Evolutionary conservation across 768 basidiomycete species (phyloP), one percentile per base, ranked within the genome.

Genomic region (Boletus huronensis): DNA sequence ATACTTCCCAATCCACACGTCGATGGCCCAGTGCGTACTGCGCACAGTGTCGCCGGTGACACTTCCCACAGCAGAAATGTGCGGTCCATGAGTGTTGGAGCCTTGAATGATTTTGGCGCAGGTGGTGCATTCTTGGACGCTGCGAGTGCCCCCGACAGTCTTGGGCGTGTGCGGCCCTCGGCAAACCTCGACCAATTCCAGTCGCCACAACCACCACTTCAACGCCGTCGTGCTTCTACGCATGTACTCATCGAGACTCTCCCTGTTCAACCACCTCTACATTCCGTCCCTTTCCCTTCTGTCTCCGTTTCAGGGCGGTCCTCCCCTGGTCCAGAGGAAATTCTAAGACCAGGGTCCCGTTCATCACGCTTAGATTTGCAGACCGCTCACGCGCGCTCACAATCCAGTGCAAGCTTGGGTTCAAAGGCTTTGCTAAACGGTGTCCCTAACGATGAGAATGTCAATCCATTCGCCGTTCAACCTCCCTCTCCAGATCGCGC

Each of bases 71-170:
- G 74, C 52, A 74, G 79, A 41, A 76, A 75, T 23, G 71, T 80
- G 17, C 78, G 87, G 52, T 82, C 88, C 19, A 77, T 83, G 74
- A 92, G 88, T 64, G 73, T 85, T 52, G 86, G 87, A 3, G 75
- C 82, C 52, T 65, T 85, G 45, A 84, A 84, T 36, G 75, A 79
- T 45, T 76, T 79, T 48, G 79, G 79, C 14, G 67, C 61, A 29
- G 80, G 78, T 31, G 77, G 74, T 32, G 79, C 73, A 13, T 78
- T 79, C 54, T 57, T 79, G 46, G 79, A 81, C 35, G 71, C 76
- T 5, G 71, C 66, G 19, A 49, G 41, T 48, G 56, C 58, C 13
- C 54, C 54, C 34, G 67, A 71, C 47, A 67, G 65, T 39, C 63
- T 68, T 6, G 61, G 63, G n/a, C 80, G 84, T 49, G 76, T 82